Evolutionary conservation across 345 rosid species (phyloP).

Genomic region (Gossypium turneri): DNA sequence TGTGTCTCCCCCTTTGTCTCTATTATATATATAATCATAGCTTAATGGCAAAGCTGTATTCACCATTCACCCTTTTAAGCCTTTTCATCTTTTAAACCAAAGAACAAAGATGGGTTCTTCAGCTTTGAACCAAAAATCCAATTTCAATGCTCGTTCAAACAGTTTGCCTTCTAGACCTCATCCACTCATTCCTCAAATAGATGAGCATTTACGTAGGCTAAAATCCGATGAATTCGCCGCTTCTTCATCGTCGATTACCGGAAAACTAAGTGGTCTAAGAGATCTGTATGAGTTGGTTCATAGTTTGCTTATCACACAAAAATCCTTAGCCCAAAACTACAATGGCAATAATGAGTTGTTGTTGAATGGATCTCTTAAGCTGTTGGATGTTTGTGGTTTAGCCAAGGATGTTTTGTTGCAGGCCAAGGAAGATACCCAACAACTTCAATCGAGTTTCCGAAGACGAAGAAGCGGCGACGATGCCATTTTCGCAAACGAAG

Average conservation of each 20-base stretch:
- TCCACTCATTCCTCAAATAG: constrained; percentile 5
- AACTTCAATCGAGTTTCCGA: not conserved
- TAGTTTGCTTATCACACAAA: not conserved
- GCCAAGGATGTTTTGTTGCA: not conserved
- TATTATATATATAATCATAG: not conserved
- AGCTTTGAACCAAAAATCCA: not conserved
- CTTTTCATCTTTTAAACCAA: not conserved
- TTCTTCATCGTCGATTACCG: not conserved
- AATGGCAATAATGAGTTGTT: not conserved
- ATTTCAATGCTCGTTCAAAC: not conserved
- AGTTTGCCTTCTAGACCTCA: not conserved
- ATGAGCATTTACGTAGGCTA: not conserved
- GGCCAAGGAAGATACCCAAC: not conserved
- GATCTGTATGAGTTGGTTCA: constrained; percentile 4
- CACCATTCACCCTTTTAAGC: not conserved
- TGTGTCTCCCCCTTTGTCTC: not conserved
- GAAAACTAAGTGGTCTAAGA: not conserved
- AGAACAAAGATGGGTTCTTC: not conserved
- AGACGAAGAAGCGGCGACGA: not conserved
- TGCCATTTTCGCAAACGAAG: not conserved
- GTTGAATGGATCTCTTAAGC: not conserved
- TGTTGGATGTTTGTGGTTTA: not conserved
- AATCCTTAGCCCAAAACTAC: not conserved
- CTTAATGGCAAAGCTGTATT: not conserved
- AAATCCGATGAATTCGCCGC: not conserved